Base-by-base conservation (phyloP, 257 asterid genomes). In the Agastache rugosa region DNA sequence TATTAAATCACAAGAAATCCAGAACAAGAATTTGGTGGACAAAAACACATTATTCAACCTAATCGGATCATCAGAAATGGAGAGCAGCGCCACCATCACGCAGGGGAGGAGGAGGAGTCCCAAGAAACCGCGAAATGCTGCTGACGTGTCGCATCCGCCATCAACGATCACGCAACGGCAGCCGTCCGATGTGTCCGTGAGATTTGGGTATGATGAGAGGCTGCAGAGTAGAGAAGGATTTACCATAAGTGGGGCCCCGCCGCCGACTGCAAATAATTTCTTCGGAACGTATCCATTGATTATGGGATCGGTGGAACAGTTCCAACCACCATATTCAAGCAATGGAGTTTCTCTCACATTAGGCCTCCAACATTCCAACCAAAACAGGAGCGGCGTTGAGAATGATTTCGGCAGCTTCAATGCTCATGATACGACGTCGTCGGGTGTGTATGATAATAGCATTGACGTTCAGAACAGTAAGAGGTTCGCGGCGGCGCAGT, bases 281-380 rank as follows among this genome's bases (percentile, higher is more conserved):
- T 84, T 87, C 20, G 91, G 89, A 1, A 77, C 91, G 0, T 88
- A 86, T 76, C 89, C 96, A 31, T 31, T n/a, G 3, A 84, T 85
- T 22, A 83, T 76, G 22, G 96, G 85, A 10, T n/a, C n/a, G n/a
- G 23, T 85, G 1, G 89, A 87, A 37, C 90, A 84, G 27, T 90
- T 85, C 80, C 88, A 86, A 47, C 75, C 82, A 3, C 82, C 92
- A 0, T 90, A 85, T 71, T 82, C 96, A 0, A 82, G 82, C 23
- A 90, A 86, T 14, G 90, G 86, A 5, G 97, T 92, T 65, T 90
- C 96, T 25, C 96, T 92, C 51, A 90, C 97, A 9, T 74, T 92
- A 50, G 97, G 96, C 60, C 92, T 92, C 50, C 97, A 90, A 11
- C 96, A 87, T n/a, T n/a, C 51, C 53, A 85, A 74, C 59, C 88